Base-by-base conservation (phyloP, 2,329 filamentous ascomycete species). In the Tolypocladium cylindrosporum region DNA sequence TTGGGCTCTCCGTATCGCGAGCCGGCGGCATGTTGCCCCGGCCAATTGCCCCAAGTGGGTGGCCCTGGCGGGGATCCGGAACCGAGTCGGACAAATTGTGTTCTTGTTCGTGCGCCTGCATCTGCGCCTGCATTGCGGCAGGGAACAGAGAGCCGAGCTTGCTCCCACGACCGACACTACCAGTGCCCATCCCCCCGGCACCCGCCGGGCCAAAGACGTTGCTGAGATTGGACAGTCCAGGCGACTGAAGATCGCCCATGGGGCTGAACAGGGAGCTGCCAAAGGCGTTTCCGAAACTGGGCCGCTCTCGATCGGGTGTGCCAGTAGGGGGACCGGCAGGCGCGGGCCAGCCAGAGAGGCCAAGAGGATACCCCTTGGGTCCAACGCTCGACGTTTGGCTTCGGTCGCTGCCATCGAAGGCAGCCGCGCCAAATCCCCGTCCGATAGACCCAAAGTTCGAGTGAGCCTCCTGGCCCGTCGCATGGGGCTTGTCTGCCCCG, bases 381-480 rank as follows among this genome's bases (percentile, higher is more conserved):
- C 90, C 89, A 21, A 88, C 89, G 67, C 92, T 96, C 0, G 92
- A 96, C 0, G 90, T 96, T 71, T 96, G 91, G 69, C 92, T 97
- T 24, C 93, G 87, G 69, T 97, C 93, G 64, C 91, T 90, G 6
- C 87, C 88, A 55, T 90, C 86, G 64, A 83, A 81, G 58, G 73
- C 76, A 64, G 75, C 76, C 63, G 71, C 68, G 63, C 72, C 71
- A 53, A 79, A 86, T 21, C 79, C 79, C 61, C 78, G 81, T 62
- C 73, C 76, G 62, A 82, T 67, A 2, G 76, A 76, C 56, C 82
- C 82, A 66, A 89, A 89, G 16, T 70, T 73, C 36, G 76, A 68
- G 3, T 72, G 67, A 50, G 74, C 70, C 54, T 82, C 72, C 21
- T 67, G 61, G 21, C 59, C 60, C 16, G 55, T 77, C 34, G 80